These are phyloP conservation scores for Yamadazyma atlantica DNA, from an alignment of 1,139 yeast species.

Conservation along the genomic window DNA sequence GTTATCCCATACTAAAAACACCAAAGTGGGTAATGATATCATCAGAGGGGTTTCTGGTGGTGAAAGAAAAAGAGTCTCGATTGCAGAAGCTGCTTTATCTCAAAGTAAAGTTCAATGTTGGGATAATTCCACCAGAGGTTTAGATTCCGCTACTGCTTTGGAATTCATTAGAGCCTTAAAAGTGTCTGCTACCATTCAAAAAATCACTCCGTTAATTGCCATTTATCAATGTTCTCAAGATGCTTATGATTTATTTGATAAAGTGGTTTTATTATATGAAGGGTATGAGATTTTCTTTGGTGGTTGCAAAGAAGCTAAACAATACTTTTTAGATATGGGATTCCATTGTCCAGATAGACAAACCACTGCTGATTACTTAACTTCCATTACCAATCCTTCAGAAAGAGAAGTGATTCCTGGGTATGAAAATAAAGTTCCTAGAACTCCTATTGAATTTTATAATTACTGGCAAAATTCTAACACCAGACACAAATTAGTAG, in stretches of 20 bases:
- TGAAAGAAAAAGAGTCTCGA: slow-evolving; percentile 47
- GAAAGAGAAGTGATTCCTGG: slow-evolving; percentile 50
- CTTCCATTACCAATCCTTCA: slow-evolving; percentile 57
- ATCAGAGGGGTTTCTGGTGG: slow-evolving; percentile 47
- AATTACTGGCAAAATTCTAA: slow-evolving; percentile 60
- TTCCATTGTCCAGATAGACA: slow-evolving; percentile 68
- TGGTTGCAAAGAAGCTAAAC: slow-evolving; percentile 45
- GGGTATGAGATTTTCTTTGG: slow-evolving; percentile 84
- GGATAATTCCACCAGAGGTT: slow-evolving; percentile 82
- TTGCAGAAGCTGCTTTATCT: slow-evolving; percentile 42
- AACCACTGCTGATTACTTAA: slow-evolving; percentile 75
- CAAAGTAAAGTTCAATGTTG: slow-evolving; percentile 56
- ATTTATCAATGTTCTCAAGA: slow-evolving; percentile 70
- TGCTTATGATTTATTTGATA: slow-evolving; percentile 65
- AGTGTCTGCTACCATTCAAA: slow-evolving; percentile 56
- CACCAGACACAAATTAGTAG: slow-evolving; percentile 36
- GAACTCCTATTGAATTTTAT: slow-evolving; percentile 68
- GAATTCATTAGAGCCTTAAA: slow-evolving; percentile 64
- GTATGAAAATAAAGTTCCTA: slow-evolving; percentile 62
- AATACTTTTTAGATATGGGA: slow-evolving; percentile 48
- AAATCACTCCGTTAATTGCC: slow-evolving; percentile 58
- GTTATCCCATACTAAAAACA: slow-evolving; percentile 33
- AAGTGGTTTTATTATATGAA: slow-evolving; percentile 69
- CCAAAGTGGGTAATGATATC: slow-evolving; percentile 40
- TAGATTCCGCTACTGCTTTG: slow-evolving; percentile 72